These are phyloP conservation scores for Nannochloropsis gaditana DNA, from an alignment of 108 stramenopile species.

Conservation along the genomic window DNA sequence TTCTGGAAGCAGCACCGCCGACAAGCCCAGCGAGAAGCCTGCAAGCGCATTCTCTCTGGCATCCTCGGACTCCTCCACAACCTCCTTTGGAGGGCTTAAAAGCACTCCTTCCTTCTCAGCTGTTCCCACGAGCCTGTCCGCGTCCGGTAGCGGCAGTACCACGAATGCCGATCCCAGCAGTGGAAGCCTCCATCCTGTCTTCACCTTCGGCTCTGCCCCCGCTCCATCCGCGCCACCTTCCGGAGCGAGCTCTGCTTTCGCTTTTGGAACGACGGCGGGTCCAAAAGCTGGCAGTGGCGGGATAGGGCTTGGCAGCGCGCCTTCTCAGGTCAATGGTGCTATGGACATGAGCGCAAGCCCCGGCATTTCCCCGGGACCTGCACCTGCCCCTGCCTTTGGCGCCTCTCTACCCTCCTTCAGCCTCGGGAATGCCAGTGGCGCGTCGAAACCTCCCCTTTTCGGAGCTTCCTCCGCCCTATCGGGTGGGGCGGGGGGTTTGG, in stretches of 20 bases:
- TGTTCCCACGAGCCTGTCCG: background rate
- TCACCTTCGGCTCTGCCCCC: background rate
- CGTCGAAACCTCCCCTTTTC: background rate
- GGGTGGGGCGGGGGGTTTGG: background rate
- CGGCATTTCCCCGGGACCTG: background rate
- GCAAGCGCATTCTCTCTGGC: background rate
- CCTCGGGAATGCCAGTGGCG: background rate
- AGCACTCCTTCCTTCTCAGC: background rate
- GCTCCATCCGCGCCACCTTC: background rate
- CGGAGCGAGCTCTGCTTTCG: background rate
- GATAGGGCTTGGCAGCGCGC: background rate
- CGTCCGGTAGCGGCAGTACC: background rate
- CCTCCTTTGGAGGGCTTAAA: background rate
- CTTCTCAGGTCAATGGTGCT: background rate
- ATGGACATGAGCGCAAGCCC: conserved; percentile 17
- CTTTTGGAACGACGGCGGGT: background rate
- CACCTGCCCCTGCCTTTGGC: background rate
- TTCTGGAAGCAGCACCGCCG: background rate
- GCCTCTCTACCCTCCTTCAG: background rate
- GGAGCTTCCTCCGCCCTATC: background rate
- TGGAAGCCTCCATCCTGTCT: background rate
- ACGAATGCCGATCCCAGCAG: background rate
- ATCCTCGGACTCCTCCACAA: background rate
- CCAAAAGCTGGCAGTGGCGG: conserved; percentile 14
- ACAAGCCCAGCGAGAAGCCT: background rate